A percentile compares a stretch with the other conserved stretches of the same genome.
These are phyloP conservation scores for Cercospora janseana DNA, from an alignment of 2,329 filamentous ascomycete species.

Conservation along the genomic window DNA sequence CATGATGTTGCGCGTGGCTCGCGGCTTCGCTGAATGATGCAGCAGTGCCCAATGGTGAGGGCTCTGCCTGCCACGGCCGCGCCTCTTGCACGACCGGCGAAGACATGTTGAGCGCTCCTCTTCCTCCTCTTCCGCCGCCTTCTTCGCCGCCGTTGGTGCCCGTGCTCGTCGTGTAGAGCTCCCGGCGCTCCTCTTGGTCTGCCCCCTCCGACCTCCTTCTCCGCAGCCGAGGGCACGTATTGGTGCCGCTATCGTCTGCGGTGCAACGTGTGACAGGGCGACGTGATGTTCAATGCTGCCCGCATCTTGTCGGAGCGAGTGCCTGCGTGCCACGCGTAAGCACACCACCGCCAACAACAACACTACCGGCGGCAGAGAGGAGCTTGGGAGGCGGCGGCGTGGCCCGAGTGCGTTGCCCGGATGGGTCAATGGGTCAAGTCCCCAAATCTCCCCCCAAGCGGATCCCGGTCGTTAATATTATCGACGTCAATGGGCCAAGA, in stretches of 20 bases:
- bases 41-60: conserved; percentile 27
- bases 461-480: conserved; percentile 8
- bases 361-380: too few species aligned
- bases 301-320: conserved; percentile 12
- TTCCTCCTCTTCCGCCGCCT: background rate
- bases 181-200: too few species aligned
- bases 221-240: background rate
- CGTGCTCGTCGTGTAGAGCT: too few species aligned
- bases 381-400: background rate
- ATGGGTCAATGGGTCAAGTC: conserved; percentile 4
- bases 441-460: conserved; percentile 9
- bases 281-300: conserved; percentile 18
- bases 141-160: background rate
- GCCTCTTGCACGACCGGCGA: conserved; percentile 20
- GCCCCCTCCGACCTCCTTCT: background rate
- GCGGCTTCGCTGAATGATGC: conserved; percentile 32
- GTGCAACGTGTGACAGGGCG: conserved; percentile 12
- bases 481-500: conserved; percentile 4
- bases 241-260: conserved; percentile 14
- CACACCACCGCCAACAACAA: background rate
- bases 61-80: conserved; percentile 25
- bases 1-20: conserved; percentile 20
- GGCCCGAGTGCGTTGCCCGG: background rate
- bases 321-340: background rate
- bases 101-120: conserved; percentile 3